Base-by-base conservation (phyloP, 2,329 filamentous ascomycete species). In the Penicillium concentricum region DNA sequence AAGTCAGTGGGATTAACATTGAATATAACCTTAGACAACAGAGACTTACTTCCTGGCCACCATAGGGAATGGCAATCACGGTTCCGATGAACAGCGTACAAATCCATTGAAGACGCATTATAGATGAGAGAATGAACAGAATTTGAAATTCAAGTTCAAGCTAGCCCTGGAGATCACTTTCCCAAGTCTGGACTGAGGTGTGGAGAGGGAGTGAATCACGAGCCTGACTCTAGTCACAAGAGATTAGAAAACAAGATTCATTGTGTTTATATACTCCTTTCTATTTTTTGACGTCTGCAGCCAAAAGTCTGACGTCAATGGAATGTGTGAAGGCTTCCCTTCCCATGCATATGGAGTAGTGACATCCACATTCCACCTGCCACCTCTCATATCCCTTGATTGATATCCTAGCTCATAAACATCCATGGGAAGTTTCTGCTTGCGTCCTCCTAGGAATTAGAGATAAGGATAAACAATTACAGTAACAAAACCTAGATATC, bases 271-370 rank as follows among this genome's bases (percentile, higher is more conserved):
- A 18, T 18, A 43, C 16, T 18, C 30, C 24, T 28, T 15, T 2
- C 5, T 13, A 28, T 28, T 10, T 43, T 43, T 28, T 34, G 20
- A 16, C 35, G 15, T 10, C 15, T 47, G 37, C 22, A 43, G 24
- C 24, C n/a, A 20, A 5, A 15, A 34, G 9, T 3, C 30, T 61
- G 53, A 61, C 51, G 60, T 62, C 60, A 61, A 46, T 47, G 55
- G 54, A 57, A 62, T 61, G 60, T 24, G 47, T 16, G 24, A 34
- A 39, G n/a, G 7, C 16, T 34, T 20, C 35, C 15, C 18, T 45
- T 35, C 35, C 52, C 49, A 58, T 10, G 47, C 34, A 38, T 30
- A 30, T 10, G 8, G 8, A 9, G 8, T 26, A 42, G 35, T 61
- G 58, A 54, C 52, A 54, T 39, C 30, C 18, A n/a, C 45, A 48